Evolutionary conservation across 2,329 filamentous ascomycete species (phyloP).

Genomic region (Colletotrichum limetticola): DNA sequence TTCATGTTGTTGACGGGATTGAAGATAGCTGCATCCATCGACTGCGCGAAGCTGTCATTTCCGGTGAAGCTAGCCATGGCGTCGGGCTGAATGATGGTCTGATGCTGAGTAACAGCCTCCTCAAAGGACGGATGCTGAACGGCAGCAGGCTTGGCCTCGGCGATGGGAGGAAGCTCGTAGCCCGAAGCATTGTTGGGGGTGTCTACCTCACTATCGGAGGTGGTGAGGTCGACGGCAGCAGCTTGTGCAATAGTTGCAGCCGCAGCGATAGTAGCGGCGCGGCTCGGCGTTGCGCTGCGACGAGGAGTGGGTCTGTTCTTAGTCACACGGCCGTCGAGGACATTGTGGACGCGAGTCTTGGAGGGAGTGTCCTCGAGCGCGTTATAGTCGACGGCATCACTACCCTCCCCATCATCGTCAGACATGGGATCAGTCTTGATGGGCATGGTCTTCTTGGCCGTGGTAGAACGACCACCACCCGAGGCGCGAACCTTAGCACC

Average conservation of each 20-base stretch:
- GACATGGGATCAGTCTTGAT: slow-evolving; percentile 39
- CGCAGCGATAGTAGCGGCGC: slow-evolving; percentile 35
- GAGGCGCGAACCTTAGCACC: slow-evolving; percentile 30
- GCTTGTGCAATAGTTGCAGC: slow-evolving; percentile 26
- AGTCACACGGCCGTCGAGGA: slow-evolving; percentile 26
- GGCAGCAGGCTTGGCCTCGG: slow-evolving; percentile 12
- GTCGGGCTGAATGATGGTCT: background rate
- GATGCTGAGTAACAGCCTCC: background rate
- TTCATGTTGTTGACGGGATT: background rate
- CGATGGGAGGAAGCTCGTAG: slow-evolving; percentile 13
- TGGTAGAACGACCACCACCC: slow-evolving; percentile 27
- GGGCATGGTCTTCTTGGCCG: slow-evolving; percentile 22
- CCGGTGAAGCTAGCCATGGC: background rate
- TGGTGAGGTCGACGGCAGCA: slow-evolving; percentile 34
- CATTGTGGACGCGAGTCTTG: slow-evolving; percentile 40
- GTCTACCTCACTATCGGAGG: slow-evolving; percentile 35
- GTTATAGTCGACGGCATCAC: slow-evolving; percentile 43
- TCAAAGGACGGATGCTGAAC: slow-evolving; percentile 16
- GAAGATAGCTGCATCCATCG: background rate
- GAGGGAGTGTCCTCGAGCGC: slow-evolving; percentile 50
- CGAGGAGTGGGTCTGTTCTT: slow-evolving; percentile 8
- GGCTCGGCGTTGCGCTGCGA: slow-evolving; percentile 30
- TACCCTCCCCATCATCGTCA: slow-evolving; percentile 42
- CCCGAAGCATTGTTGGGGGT: slow-evolving; percentile 28
- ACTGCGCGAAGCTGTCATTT: slow-evolving; percentile 18